These are phyloP conservation scores for Triangularia verruculosa DNA, from an alignment of 2,329 filamentous ascomycete species.

Conservation along the genomic window DNA sequence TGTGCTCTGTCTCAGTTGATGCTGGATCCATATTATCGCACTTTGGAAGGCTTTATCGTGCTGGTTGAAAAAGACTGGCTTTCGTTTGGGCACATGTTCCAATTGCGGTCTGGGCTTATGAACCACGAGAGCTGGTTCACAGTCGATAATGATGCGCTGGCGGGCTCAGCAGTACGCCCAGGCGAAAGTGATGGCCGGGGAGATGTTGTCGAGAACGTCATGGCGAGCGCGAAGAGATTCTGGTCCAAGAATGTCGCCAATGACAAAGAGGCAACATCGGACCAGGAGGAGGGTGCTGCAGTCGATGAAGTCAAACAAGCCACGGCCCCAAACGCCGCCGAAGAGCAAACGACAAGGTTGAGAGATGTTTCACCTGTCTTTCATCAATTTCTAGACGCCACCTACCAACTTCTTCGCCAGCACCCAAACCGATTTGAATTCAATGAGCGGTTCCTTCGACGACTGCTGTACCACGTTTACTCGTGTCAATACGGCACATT, in stretches of 20 bases:
- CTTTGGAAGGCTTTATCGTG: constrained; percentile 89
- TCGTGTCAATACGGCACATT: constrained; percentile 98
- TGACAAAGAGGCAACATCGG: constrained; percentile 52
- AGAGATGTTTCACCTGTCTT: constrained; percentile 95
- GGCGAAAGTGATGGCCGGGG: constrained; percentile 59
- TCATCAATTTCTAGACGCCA: constrained; percentile 94
- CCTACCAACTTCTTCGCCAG: constrained; percentile 85
- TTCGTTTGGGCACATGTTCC: constrained; percentile 97
- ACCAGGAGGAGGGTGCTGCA: constrained; percentile 57
- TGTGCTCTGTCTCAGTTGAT: constrained; percentile 89
- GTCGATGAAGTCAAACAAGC: constrained; percentile 35
- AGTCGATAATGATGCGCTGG: constrained; percentile 76
- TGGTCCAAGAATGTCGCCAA: constrained; percentile 76
- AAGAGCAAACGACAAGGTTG: constrained; percentile 70
- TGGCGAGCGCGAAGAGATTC: constrained; percentile 82
- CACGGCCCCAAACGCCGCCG: constrained; percentile 36
- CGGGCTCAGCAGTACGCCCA: constrained; percentile 59
- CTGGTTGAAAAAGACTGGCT: constrained; percentile 97
- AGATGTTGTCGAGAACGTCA: constrained; percentile 81
- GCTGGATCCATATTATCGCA: constrained; percentile 92
- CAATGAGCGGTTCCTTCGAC: constrained; percentile 87
- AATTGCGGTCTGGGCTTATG: constrained; percentile 82
- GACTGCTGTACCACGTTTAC: constrained; percentile 89
- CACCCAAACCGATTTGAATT: constrained; percentile 89
- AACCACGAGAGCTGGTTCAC: constrained; percentile 93